Evolutionary conservation across 1,284 basidiomycete species (phyloP).

Genomic region (Apiotrichum laibachii): DNA sequence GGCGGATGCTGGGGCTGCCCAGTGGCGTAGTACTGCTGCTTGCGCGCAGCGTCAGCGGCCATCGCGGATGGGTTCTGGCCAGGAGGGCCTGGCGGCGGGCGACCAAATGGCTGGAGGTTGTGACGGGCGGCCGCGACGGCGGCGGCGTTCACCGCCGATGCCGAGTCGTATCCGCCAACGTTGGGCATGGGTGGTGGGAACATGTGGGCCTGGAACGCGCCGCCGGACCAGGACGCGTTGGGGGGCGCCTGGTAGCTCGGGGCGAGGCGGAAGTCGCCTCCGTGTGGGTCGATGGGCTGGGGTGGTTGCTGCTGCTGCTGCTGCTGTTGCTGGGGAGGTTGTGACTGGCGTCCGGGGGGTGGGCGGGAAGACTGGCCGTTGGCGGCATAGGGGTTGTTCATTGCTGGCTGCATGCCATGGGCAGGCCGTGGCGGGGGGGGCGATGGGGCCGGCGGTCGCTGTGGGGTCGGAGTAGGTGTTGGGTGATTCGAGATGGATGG

Average conservation of each 20-base stretch:
- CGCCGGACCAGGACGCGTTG: neutral
- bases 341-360: too few species aligned
- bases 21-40: neutral
- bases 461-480: neutral
- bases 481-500: neutral
- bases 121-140: constrained; percentile 1
- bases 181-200: neutral
- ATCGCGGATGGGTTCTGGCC: too few species aligned
- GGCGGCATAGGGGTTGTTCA: constrained; percentile 3
- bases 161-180: neutral
- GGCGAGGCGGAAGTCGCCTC: neutral
- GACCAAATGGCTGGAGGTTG: neutral
- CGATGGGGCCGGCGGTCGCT: neutral
- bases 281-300: neutral
- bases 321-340: too few species aligned
- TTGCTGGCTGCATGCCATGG: constrained; percentile 3
- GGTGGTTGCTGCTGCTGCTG: neutral
- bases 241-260: constrained; percentile 4
- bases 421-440: neutral
- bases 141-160: neutral
- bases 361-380: neutral
- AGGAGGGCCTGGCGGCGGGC: neutral
- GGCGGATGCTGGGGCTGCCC: neutral
- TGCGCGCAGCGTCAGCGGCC: neutral
- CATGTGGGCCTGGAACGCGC: neutral